A percentile compares a stretch with the other conserved stretches of the same genome.
These are phyloP conservation scores for Fusarium succisae DNA, from an alignment of 2,329 filamentous ascomycete genomes.

Conservation along the genomic window DNA sequence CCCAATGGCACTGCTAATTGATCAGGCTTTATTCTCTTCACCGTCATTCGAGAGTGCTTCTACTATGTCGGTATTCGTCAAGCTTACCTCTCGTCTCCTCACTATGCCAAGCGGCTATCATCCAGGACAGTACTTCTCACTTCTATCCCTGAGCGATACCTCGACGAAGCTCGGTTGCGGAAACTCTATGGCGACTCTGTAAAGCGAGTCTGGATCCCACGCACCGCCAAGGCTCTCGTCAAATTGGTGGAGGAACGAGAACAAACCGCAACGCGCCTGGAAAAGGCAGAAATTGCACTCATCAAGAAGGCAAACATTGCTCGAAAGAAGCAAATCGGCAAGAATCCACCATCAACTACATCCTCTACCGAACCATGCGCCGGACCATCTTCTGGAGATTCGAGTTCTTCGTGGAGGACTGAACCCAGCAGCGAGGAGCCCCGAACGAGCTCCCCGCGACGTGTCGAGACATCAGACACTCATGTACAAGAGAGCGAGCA, in stretches of 20 bases:
- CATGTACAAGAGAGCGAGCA: background rate
- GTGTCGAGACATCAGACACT: slow-evolving; percentile 11
- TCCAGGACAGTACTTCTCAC: slow-evolving; percentile 91
- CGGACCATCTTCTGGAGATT: slow-evolving; percentile 15
- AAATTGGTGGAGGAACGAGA: slow-evolving; percentile 85
- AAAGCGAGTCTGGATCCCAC: slow-evolving; percentile 84
- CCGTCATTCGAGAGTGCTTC: slow-evolving; percentile 86
- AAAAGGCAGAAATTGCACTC: slow-evolving; percentile 86
- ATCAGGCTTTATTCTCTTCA: slow-evolving; percentile 84
- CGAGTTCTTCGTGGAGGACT: slow-evolving; percentile 21
- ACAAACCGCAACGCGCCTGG: slow-evolving; percentile 80
- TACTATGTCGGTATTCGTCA: slow-evolving; percentile 94
- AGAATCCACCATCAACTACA: background rate
- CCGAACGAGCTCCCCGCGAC: background rate
- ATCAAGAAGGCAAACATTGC: slow-evolving; percentile 81
- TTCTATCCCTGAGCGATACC: slow-evolving; percentile 80
- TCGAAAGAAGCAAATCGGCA: slow-evolving; percentile 63
- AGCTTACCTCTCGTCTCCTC: slow-evolving; percentile 86
- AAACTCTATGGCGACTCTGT: slow-evolving; percentile 85
- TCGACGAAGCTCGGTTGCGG: slow-evolving; percentile 79
- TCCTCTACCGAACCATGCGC: slow-evolving; percentile 21
- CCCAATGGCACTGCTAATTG: background rate
- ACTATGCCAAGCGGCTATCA: slow-evolving; percentile 86
- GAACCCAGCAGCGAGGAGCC: slow-evolving; percentile 17
- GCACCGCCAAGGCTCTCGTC: slow-evolving; percentile 79